Percentiles rank a stretch among this genome's conserved stretches.
These are phyloP conservation scores for Colletotrichum limetticola DNA, from an alignment of 2,329 filamentous ascomycete species.

Conservation along the genomic window DNA sequence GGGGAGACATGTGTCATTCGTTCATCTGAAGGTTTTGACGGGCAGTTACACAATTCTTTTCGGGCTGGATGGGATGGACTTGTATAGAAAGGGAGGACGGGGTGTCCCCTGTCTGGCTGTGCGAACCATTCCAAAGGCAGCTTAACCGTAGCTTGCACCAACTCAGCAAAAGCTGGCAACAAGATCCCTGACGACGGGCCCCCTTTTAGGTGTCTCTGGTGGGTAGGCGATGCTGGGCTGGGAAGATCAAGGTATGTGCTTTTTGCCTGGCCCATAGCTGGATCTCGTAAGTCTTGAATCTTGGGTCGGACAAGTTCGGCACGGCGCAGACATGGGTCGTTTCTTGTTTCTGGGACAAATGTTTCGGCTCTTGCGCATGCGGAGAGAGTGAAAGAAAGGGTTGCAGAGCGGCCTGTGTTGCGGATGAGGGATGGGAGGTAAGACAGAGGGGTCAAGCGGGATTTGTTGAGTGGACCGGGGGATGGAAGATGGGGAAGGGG, in stretches of 20 bases:
- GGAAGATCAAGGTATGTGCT: too few species aligned
- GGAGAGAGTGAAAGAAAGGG: background rate
- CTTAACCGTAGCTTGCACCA: background rate
- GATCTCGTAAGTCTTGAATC: background rate
- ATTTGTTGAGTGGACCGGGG: background rate
- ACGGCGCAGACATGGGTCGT: background rate
- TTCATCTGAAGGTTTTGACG: constrained; percentile 27
- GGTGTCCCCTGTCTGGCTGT: constrained; percentile 7
- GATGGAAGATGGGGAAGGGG: background rate
- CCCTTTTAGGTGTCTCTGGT: background rate
- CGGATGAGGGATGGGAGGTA: background rate
- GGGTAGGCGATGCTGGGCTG: constrained; percentile 1
- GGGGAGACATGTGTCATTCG: constrained; percentile 1
- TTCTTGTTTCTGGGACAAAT: constrained; percentile 10
- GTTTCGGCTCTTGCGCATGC: constrained; percentile 7
- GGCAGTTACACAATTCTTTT: constrained; percentile 10
- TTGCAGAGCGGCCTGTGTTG: background rate
- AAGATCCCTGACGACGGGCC: background rate
- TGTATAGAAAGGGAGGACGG: background rate
- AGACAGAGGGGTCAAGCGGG: background rate
- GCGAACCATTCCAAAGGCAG: background rate
- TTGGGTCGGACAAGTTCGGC: constrained; percentile 16
- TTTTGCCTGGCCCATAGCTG: too few species aligned
- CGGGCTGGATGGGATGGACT: constrained; percentile 1
- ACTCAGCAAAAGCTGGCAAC: background rate